Percentiles rank a stretch among this genome's conserved stretches.
phyloP scores from a whole-genome alignment of 2,329 filamentous ascomycete species.

The Aspergillus alliaceus region DNA sequence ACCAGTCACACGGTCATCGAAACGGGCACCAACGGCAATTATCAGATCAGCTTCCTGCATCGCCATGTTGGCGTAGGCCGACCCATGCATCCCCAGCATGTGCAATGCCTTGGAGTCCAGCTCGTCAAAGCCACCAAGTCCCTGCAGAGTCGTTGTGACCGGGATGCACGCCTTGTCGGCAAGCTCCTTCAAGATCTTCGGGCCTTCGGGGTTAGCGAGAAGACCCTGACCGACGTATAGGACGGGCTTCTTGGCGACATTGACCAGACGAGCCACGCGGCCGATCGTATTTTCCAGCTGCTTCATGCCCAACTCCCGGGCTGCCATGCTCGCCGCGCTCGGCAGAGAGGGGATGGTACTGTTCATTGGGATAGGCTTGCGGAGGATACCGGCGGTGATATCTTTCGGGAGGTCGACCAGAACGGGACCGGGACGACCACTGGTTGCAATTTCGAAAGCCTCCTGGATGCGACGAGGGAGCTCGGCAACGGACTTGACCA shows the following conservation, averaged over 20 bases:
- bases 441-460: constrained; percentile 96
- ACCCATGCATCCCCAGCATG: constrained; percentile 99
- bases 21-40: constrained; percentile 88
- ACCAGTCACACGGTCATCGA: constrained; percentile 91
- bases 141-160: constrained; percentile 93
- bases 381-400: constrained; percentile 81
- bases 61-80: constrained; percentile 95
- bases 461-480: constrained; percentile 93
- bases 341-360: constrained; percentile 74
- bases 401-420: constrained; percentile 96
- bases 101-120: constrained; percentile 90
- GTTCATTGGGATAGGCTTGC: constrained; percentile 78
- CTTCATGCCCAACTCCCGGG: constrained; percentile 68
- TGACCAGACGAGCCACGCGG: constrained; percentile 79
- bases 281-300: constrained; percentile 72
- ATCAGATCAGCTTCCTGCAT: constrained; percentile 97
- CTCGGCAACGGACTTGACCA: constrained; percentile 95
- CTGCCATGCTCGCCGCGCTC: constrained; percentile 81
- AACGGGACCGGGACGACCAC: constrained; percentile 88
- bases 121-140: constrained; percentile 89
- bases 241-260: constrained; percentile 87
- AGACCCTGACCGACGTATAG: constrained; percentile 95
- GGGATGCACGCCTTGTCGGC: constrained; percentile 88
- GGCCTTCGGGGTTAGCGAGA: constrained; percentile 74
- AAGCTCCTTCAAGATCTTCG: constrained; percentile 78